Evolutionary conservation across 495 filamentous ascomycete genomes (phyloP).

Genomic region (Penicillium tannophilum): DNA sequence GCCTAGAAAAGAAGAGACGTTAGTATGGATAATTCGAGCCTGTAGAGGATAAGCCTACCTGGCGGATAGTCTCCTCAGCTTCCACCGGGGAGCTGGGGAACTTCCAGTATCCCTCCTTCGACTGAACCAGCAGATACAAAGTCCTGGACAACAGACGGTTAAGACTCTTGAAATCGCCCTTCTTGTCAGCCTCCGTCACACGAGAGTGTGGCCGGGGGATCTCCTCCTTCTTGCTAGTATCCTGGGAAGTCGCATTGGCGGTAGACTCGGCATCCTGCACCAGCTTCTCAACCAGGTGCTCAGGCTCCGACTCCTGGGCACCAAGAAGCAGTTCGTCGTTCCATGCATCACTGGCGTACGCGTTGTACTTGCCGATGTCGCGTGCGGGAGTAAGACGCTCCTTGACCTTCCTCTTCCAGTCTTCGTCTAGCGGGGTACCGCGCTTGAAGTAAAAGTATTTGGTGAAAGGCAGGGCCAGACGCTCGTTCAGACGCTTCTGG

Average conservation of each 20-base stretch:
- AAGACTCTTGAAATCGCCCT: constrained; percentile 71
- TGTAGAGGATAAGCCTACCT: constrained; percentile 58
- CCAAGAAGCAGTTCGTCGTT: constrained; percentile 89
- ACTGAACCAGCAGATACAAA: constrained; percentile 80
- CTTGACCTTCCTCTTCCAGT: constrained; percentile 86
- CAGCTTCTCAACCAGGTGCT: constrained; percentile 63
- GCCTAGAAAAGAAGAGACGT: constrained; percentile 54
- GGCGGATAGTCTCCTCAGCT: constrained; percentile 72
- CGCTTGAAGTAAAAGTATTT: constrained; percentile 96
- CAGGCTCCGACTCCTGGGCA: constrained; percentile 59
- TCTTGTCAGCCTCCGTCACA: constrained; percentile 78
- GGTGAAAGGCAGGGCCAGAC: constrained; percentile 83
- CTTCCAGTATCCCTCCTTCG: constrained; percentile 69
- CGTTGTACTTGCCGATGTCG: constrained; percentile 85
- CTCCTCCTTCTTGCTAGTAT: constrained; percentile 62
- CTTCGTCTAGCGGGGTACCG: constrained; percentile 77
- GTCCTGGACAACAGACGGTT: constrained; percentile 75
- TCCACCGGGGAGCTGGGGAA: constrained; percentile 72
- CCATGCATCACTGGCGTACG: constrained; percentile 78
- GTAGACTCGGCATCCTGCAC: constrained; percentile 75
- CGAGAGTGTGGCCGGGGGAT: constrained; percentile 72
- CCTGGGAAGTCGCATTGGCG: constrained; percentile 63
- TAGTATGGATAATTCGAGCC: neutral
- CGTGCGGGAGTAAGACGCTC: constrained; percentile 74
- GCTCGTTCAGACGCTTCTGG: constrained; percentile 95